Conservation (phyloP, 2,329 filamentous ascomycete species). For the Beauveria varroae region DNA sequence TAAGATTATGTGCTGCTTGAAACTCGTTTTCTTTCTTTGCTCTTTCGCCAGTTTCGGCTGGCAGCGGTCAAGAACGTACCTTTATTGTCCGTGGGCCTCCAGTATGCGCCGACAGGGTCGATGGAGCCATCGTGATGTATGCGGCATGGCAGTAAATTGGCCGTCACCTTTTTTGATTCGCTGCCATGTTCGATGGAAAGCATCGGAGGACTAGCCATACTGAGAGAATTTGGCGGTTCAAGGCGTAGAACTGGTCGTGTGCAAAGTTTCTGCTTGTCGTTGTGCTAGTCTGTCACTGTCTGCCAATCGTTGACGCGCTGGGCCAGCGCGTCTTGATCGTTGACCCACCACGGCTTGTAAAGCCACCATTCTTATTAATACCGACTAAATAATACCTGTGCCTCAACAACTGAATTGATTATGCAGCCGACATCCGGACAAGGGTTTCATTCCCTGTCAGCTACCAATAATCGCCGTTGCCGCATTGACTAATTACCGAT, state of each 20-base stretch:
- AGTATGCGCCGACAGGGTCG: constrained; percentile 57
- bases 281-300: not conserved
- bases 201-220: constrained; percentile 35
- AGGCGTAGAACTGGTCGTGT: not conserved
- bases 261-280: not conserved
- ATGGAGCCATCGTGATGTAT: constrained; percentile 73
- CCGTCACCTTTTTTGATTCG: constrained; percentile 34
- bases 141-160: constrained; percentile 72
- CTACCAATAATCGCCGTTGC: too few species aligned
- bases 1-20: not conserved
- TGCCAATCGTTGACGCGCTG: not conserved
- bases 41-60: not conserved
- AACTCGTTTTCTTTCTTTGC: too few species aligned
- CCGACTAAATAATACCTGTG: too few species aligned
- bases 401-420: too few species aligned
- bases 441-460: too few species aligned
- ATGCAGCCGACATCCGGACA: too few species aligned
- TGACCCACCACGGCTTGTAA: not conserved
- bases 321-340: not conserved
- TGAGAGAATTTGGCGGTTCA: not conserved
- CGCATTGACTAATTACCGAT: too few species aligned
- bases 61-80: constrained; percentile 27
- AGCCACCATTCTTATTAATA: not conserved
- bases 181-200: constrained; percentile 28
- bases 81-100: constrained; percentile 50